These are phyloP conservation scores for Alternaria solani DNA, from an alignment of 2,329 filamentous ascomycete genomes.

Conservation along the genomic window DNA sequence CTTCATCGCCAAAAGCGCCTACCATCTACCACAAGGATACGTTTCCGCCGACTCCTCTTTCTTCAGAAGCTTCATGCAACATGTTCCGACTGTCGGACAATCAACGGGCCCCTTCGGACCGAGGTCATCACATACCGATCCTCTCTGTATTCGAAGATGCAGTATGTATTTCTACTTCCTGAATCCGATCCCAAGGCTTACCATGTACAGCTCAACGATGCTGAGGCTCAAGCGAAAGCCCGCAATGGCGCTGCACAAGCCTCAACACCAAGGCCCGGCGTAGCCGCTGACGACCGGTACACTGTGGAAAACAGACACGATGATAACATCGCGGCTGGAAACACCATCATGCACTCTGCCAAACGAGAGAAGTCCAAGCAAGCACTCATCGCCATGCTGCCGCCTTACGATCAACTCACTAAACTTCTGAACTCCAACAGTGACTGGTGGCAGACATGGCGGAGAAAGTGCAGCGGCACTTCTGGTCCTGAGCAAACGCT, in stretches of 20 bases:
- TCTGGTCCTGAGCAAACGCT: conserved; percentile 48
- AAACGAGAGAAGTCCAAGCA: conserved; percentile 50
- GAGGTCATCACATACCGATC: conserved; percentile 48
- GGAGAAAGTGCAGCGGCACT: conserved; percentile 54
- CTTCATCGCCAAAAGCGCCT: conserved; percentile 38
- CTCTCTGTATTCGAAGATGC: conserved; percentile 52
- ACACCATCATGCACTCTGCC: conserved; percentile 29
- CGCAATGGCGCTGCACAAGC: conserved; percentile 32
- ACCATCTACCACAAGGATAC: conserved; percentile 34
- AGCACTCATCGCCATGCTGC: conserved; percentile 46
- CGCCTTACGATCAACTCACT: conserved; percentile 45
- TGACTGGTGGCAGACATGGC: conserved; percentile 55
- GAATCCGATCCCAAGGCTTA: conserved; percentile 22
- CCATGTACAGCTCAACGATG: conserved; percentile 43
- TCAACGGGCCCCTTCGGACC: conserved; percentile 34
- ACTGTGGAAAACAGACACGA: conserved; percentile 43
- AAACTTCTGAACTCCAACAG: conserved; percentile 47
- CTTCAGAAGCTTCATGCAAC: conserved; percentile 41
- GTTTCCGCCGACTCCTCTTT: conserved; percentile 46
- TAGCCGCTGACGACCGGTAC: conserved; percentile 31
- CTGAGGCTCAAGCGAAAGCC: conserved; percentile 42
- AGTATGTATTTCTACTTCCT: conserved; percentile 31
- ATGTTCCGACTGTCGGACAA: conserved; percentile 25
- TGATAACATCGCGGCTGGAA: conserved; percentile 36
- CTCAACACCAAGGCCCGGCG: conserved; percentile 21